Evolutionary conservation across 208 protist species (phyloP), one percentile per base, ranked within the genome.

Genomic region (Trypanosoma boissoni): DNA sequence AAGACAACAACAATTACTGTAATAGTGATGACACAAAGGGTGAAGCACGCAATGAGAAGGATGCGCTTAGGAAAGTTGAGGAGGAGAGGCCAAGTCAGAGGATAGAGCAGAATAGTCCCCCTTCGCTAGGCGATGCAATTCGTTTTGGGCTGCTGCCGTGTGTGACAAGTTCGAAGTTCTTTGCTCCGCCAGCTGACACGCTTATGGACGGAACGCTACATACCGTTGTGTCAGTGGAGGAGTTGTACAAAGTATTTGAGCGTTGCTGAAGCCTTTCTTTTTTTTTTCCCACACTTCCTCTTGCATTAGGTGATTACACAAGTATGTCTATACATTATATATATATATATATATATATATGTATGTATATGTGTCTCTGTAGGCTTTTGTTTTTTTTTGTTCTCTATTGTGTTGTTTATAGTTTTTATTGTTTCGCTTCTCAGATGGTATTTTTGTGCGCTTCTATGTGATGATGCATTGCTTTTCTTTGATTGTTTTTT

Each of bases 181-280:
- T 86, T 58, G 36, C 68, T 14, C 69, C 80, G 3, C 83, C 87
- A 0, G 72, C 77, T 0, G 70, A 69, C 43, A 55, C 78, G 14
- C 56, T 91, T 50, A 70, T 59, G 12, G 72, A 91, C 44, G 82
- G 83, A 20, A 78, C 82, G 18, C 46, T 91, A 9, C 81, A 81
- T 43, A 60, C 78, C 20, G 74, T 95, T 37, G 85, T 92, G 3
- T 83, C 83, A 0, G 86, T 92, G 37, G 88, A 95, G 74, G 76
- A 84, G 23, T 72, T 95, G 14, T 95, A 91, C 70, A 95, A 91
- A 62, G 86, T 95, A 20, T 95, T 95, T 69, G 88, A 95, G 65
- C 88, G 88, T 14, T 95, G 88, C 68, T 95, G 68, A 56, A 32
- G 27, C 29, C 29, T 20, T 43, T 18, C 27, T 20, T 24, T 36